Evolutionary conservation across 148 eudicot species (phyloP).

Genomic region (Fagopyrum esculentum): DNA sequence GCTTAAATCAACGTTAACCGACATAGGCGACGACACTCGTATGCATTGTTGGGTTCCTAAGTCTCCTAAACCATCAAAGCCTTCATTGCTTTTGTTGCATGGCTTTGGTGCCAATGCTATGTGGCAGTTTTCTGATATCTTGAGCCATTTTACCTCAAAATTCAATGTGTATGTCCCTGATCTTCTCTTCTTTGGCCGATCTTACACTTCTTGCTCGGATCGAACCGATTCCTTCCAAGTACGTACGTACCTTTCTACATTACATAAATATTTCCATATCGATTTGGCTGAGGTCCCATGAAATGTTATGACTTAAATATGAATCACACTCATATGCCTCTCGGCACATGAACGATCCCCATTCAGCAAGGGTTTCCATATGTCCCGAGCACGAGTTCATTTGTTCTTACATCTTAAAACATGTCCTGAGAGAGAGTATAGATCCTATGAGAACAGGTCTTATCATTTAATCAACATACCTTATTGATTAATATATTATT

Average conservation of each 20-base stretch:
- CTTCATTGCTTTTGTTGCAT: constrained; percentile 62
- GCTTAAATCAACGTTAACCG: constrained; percentile 42
- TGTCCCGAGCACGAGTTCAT: too few species aligned
- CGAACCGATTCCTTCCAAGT: constrained; percentile 57
- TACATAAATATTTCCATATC: background rate
- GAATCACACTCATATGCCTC: too few species aligned
- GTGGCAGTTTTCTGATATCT: constrained; percentile 71
- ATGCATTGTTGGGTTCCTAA: constrained; percentile 89
- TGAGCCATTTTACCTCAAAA: constrained; percentile 44
- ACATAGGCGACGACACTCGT: constrained; percentile 41
- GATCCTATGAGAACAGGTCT: too few species aligned
- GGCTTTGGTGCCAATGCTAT: constrained; percentile 93
- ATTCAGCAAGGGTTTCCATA: too few species aligned
- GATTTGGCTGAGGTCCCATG: background rate
- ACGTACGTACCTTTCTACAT: background rate
- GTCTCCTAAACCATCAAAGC: constrained; percentile 32
- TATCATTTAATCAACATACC: too few species aligned
- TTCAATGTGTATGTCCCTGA: constrained; percentile 86
- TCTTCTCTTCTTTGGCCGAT: constrained; percentile 74
- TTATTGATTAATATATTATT: too few species aligned
- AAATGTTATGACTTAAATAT: too few species aligned
- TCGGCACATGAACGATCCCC: too few species aligned
- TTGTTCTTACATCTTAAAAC: too few species aligned
- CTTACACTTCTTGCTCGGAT: constrained; percentile 44
- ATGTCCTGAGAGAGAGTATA: too few species aligned